A percentile compares a stretch with the other conserved stretches of the same genome.
Conservation (phyloP, 2,329 filamentous ascomycete genomes). For the Aspergillus sp. region DNA sequence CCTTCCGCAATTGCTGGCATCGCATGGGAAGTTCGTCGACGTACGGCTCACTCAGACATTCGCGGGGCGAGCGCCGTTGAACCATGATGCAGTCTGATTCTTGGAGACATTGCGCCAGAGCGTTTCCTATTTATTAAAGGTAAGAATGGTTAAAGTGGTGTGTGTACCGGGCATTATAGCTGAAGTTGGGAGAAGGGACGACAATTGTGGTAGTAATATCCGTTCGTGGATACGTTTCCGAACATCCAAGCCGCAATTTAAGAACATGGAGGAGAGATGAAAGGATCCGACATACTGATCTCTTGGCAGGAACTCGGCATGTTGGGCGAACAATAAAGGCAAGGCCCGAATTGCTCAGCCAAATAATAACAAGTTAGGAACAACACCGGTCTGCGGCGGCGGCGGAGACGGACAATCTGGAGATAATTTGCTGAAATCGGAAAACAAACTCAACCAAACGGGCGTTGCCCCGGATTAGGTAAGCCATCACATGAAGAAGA, state of each 20-base stretch:
- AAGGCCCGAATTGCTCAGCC: slow-evolving; percentile 1
- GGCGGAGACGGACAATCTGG: background rate
- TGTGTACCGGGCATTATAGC: background rate
- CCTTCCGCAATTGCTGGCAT: slow-evolving; percentile 91
- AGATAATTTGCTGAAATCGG: slow-evolving; percentile 1
- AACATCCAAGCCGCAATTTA: background rate
- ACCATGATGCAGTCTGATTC: slow-evolving; percentile 96
- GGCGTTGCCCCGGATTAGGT: slow-evolving; percentile 34
- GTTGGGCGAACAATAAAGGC: slow-evolving; percentile 31
- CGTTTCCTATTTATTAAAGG: slow-evolving; percentile 64
- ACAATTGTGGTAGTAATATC: background rate
- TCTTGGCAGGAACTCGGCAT: slow-evolving; percentile 98
- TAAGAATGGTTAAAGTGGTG: slow-evolving; percentile 20
- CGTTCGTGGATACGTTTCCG: no score
- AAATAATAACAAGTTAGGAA: background rate
- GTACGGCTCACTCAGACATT: slow-evolving; percentile 84
- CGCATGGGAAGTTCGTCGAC: slow-evolving; percentile 77
- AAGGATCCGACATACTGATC: slow-evolving; percentile 67
- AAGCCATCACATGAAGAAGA: slow-evolving; percentile 31
- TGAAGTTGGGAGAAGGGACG: background rate
- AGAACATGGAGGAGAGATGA: background rate
- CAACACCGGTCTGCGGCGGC: no score
- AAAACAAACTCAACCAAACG: slow-evolving; percentile 15
- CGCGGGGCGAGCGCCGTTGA: slow-evolving; percentile 78
- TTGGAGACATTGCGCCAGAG: slow-evolving; percentile 91